Conservation (phyloP, 305 asterid genomes). For the Lippia alba region DNA sequence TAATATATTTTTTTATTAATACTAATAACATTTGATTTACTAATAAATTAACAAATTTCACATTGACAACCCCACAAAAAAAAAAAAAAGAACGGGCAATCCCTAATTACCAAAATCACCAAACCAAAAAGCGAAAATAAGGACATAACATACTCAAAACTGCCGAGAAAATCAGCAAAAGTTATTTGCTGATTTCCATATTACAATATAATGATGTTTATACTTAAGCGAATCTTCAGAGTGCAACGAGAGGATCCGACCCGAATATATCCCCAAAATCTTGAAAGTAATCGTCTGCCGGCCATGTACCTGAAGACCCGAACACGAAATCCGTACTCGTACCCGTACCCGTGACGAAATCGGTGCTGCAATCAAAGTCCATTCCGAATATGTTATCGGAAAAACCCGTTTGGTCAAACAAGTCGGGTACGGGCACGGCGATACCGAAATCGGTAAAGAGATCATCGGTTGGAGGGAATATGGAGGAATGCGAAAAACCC, state of each 20-base stretch:
- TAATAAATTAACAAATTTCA: slow-evolving; percentile 35
- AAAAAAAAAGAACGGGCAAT: slow-evolving; percentile 28
- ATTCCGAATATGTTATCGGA: slow-evolving; percentile 46
- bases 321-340: slow-evolving; percentile 47
- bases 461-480: slow-evolving; percentile 47
- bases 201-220: not conserved
- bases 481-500: slow-evolving; percentile 46
- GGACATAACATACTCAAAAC: slow-evolving; percentile 37
- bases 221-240: slow-evolving; percentile 1
- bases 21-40: slow-evolving; percentile 25
- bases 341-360: slow-evolving; percentile 62
- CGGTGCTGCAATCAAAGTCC: slow-evolving; percentile 41
- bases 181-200: slow-evolving; percentile 37
- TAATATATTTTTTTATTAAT: slow-evolving; percentile 11
- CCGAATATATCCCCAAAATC: slow-evolving; percentile 81
- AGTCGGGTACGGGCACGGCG: slow-evolving; percentile 45
- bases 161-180: slow-evolving; percentile 42
- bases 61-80: slow-evolving; percentile 24
- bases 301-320: slow-evolving; percentile 50
- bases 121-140: slow-evolving; percentile 1
- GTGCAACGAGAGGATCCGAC: slow-evolving; percentile 80
- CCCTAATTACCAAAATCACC: not conserved
- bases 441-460: slow-evolving; percentile 50
- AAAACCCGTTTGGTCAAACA: slow-evolving; percentile 55
- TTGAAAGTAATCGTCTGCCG: slow-evolving; percentile 61